These are phyloP conservation scores for Ricinus communis DNA, from an alignment of 345 rosid species.

Conservation along the genomic window DNA sequence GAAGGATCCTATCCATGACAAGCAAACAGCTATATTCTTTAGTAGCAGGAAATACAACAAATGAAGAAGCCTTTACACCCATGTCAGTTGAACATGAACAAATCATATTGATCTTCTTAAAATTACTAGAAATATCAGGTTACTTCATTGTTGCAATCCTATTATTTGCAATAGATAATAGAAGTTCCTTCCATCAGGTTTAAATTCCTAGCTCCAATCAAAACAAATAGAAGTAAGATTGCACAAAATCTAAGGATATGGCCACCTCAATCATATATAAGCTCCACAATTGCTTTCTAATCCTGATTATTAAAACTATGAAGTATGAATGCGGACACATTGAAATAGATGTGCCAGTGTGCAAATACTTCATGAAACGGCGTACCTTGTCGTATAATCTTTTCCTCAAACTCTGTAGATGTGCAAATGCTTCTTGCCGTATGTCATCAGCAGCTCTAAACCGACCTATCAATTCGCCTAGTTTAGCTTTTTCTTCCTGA, in stretches of 20 bases:
- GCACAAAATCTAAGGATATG: neutral
- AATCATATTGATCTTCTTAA: neutral
- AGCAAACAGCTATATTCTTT: neutral
- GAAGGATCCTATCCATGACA: neutral
- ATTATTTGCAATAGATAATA: neutral
- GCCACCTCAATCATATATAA: neutral
- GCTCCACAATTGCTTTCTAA: neutral
- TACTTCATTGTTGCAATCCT: neutral
- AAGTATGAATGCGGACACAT: neutral
- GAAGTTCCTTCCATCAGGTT: neutral
- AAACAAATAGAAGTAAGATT: neutral
- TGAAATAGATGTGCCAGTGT: neutral
- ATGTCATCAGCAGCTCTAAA: slow-evolving; percentile 60
- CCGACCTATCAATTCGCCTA: slow-evolving; percentile 41
- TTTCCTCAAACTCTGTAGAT: slow-evolving; percentile 52
- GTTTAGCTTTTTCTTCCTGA: slow-evolving; percentile 43
- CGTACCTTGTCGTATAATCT: slow-evolving; percentile 63
- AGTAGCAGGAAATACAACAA: no score
- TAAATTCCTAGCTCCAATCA: neutral
- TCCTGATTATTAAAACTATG: neutral
- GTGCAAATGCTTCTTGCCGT: slow-evolving; percentile 72
- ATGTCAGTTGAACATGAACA: neutral
- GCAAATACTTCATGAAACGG: neutral
- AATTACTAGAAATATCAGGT: neutral
- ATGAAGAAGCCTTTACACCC: neutral